Evolutionary conservation across 179 eudicot genomes (phyloP), one percentile per base, ranked within the genome.

Genomic region (Heliamphora pulchella): DNA sequence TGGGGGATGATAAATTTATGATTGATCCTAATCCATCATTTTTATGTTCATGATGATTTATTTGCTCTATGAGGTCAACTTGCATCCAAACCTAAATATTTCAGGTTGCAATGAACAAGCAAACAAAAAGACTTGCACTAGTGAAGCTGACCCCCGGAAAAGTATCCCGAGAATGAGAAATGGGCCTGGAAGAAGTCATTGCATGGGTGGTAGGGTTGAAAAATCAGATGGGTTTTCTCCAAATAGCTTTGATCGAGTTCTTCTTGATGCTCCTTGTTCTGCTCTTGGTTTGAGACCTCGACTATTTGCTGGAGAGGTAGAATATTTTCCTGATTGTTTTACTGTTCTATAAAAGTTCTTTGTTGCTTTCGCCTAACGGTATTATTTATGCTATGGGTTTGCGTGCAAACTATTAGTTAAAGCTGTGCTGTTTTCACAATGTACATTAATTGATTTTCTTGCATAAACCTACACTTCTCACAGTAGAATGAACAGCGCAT

Each of bases 221-320:
- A 96, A 89, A 81, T 92, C 93, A 0, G 84, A 87, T 81, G 99
- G 99, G 6, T 96, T 96, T 84, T 62, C 86, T 31, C 91, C 96
- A 5, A 88, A 90, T 81, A 96, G 94, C 82, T 96, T 96, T 71
- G 99, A 96, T 58, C 90, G 97, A 55, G 96, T 96, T 82, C 97
- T 96, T 75, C 96, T 96, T 69, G 98, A 96, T 84, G 99, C 97
- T 83, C 99, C 99, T 58, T 96, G 99, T 81, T 96, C 99, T 41
- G 99, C 99, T 76, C 97, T 96, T 83, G 99, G 99, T 44, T 82
- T 96, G 66, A 89, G 98, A 81, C 99, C 99, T 62, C 90, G 98
- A 14, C 78, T 96, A 69, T 92, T 94, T 86, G 89, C 98, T 73
- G 92, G 94, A 31, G 95, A 90, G 88, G 91, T 87, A 75, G 17